A percentile compares a stretch with the other conserved stretches of the same genome.
These are phyloP conservation scores for Podospora conica DNA, from an alignment of 495 filamentous ascomycete genomes.

Conservation along the genomic window DNA sequence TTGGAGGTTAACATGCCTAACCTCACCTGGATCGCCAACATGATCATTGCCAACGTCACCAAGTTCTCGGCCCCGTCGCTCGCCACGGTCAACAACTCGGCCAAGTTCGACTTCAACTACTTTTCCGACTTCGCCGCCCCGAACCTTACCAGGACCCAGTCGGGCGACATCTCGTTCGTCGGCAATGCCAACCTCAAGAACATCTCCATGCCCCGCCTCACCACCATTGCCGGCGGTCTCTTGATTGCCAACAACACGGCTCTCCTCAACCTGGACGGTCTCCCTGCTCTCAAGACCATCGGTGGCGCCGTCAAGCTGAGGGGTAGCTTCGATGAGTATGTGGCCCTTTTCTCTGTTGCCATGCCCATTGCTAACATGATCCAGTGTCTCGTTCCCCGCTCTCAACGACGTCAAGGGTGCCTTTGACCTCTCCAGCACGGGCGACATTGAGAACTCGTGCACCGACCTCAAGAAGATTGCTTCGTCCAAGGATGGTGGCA, in stretches of 20 bases:
- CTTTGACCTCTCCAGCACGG: slow-evolving; percentile 76
- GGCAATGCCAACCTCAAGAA: slow-evolving; percentile 70
- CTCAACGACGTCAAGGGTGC: slow-evolving; percentile 75
- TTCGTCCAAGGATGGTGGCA: slow-evolving; percentile 31
- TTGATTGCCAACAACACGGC: slow-evolving; percentile 82
- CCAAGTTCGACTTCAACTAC: slow-evolving; percentile 78
- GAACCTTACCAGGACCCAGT: slow-evolving; percentile 65
- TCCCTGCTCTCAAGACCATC: slow-evolving; percentile 61
- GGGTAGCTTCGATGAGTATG: slow-evolving; percentile 79
- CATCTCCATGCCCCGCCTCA: slow-evolving; percentile 65
- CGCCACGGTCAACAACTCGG: slow-evolving; percentile 63
- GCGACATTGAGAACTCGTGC: slow-evolving; percentile 50
- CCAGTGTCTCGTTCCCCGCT: slow-evolving; percentile 61
- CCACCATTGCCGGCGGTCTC: slow-evolving; percentile 66
- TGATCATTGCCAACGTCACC: slow-evolving; percentile 83
- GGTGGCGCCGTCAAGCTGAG: slow-evolving; percentile 83
- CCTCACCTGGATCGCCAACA: slow-evolving; percentile 69
- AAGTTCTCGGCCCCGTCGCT: slow-evolving; percentile 72
- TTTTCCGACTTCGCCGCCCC: slow-evolving; percentile 63
- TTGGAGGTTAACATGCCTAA: slow-evolving; percentile 63
- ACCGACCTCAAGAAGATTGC: slow-evolving; percentile 39
- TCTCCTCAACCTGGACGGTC: slow-evolving; percentile 54
- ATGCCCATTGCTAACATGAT: slow-evolving; percentile 5
- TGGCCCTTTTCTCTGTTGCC: slow-evolving; percentile 7
- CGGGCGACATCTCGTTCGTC: slow-evolving; percentile 71